Evolutionary conservation across 345 rosid species (phyloP).

Genomic region (Jatropha curcas): DNA sequence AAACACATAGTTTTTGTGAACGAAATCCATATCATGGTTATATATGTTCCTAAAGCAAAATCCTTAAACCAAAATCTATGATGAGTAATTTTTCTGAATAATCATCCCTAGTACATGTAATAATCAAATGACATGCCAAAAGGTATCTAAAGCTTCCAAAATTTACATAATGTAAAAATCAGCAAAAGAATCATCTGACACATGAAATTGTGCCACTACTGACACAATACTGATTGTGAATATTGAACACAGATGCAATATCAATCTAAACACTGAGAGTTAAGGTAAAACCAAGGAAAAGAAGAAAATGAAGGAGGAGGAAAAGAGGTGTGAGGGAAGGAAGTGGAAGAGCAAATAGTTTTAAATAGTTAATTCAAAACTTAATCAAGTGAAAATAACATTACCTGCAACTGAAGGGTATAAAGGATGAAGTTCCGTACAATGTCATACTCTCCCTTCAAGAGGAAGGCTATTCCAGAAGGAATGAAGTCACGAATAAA

Average conservation of each 20-base stretch:
- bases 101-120: not conserved
- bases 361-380: constrained; percentile 10
- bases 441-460: constrained; percentile 91
- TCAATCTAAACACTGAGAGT: not conserved
- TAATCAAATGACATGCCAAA: not conserved
- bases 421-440: constrained; percentile 85
- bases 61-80: not conserved
- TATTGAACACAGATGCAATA: not conserved
- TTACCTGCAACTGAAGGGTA: constrained; percentile 94
- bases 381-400: not conserved
- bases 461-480: constrained; percentile 86
- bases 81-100: not conserved
- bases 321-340: not conserved
- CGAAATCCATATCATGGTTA: not conserved
- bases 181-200: not conserved
- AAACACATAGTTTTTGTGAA: not conserved
- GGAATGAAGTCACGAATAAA: constrained; percentile 95
- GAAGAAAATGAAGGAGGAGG: no score
- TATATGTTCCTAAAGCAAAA: not conserved
- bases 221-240: not conserved
- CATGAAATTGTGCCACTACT: not conserved
- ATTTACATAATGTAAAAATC: not conserved
- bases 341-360: not conserved
- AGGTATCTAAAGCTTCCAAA: not conserved
- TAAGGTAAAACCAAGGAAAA: not conserved